A percentile compares a stretch with the other conserved stretches of the same genome.
phyloP scores from a whole-genome alignment of 495 filamentous ascomycete genomes.

The Neurospora sp. region DNA sequence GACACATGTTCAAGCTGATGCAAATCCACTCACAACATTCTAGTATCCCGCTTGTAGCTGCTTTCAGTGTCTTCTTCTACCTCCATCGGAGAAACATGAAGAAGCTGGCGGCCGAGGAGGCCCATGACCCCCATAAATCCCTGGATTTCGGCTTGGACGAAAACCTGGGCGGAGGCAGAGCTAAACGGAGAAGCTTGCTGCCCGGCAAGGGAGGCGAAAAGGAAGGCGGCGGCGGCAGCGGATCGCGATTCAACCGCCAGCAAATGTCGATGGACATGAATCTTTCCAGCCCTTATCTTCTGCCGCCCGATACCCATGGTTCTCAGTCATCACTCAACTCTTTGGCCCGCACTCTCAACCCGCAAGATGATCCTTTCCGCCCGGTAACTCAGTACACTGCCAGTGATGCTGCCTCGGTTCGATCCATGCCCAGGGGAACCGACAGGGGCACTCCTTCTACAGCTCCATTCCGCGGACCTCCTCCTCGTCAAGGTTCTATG shows the following conservation, averaged over 20 bases:
- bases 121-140: constrained; percentile 79
- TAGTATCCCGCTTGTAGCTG: constrained; percentile 68
- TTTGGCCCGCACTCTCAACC: constrained; percentile 58
- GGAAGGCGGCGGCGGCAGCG: constrained; percentile 16
- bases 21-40: constrained; percentile 20
- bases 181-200: constrained; percentile 38
- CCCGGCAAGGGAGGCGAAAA: constrained; percentile 32
- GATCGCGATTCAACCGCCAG: constrained; percentile 51
- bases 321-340: constrained; percentile 82
- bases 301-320: constrained; percentile 69
- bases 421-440: constrained; percentile 39
- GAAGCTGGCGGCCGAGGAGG: constrained; percentile 69
- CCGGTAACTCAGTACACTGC: constrained; percentile 49
- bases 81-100: constrained; percentile 69
- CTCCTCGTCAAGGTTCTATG: not conserved
- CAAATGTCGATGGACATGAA: constrained; percentile 82
- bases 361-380: constrained; percentile 75
- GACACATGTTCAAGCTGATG: not conserved
- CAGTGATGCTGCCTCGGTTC: constrained; percentile 46
- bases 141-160: constrained; percentile 83
- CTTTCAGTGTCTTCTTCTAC: constrained; percentile 57
- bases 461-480: not conserved
- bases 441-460: constrained; percentile 36
- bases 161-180: constrained; percentile 18
- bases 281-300: constrained; percentile 72